A percentile compares a stretch with the other conserved stretches of the same genome.
These are phyloP conservation scores for Andalucia godoyi DNA, from an alignment of 78 protist species.

Conservation along the genomic window DNA sequence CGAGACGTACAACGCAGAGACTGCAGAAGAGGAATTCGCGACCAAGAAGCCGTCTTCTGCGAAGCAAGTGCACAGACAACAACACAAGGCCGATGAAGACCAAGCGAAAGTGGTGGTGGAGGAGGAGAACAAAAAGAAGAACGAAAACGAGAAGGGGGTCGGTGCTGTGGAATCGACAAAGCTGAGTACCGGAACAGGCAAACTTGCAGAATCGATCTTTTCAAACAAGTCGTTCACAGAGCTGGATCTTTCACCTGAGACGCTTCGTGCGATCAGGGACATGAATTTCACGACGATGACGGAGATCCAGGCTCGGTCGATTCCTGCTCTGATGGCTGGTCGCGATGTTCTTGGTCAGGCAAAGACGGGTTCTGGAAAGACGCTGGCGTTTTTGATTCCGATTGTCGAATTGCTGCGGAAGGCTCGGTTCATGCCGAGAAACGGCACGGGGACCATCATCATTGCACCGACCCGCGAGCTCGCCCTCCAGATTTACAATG, in stretches of 20 bases:
- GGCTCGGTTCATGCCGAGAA: constrained; percentile 54
- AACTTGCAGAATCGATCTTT: too few relatives aligned
- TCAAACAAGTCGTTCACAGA: too few relatives aligned
- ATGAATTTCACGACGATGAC: constrained; percentile 66
- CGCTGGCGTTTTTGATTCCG: constrained; percentile 93
- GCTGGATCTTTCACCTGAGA: background rate
- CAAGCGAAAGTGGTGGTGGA: too few relatives aligned
- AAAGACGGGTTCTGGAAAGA: constrained; percentile 93
- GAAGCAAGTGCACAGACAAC: too few relatives aligned
- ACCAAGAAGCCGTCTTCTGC: too few relatives aligned
- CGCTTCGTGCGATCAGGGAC: background rate
- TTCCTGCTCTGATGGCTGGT: constrained; percentile 81
- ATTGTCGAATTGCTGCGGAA: constrained; percentile 69
- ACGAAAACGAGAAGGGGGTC: too few relatives aligned
- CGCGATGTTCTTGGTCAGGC: constrained; percentile 88
- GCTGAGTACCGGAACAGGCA: too few relatives aligned
- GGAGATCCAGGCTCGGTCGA: constrained; percentile 72
- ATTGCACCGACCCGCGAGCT: constrained; percentile 89
- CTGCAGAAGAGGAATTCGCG: too few relatives aligned
- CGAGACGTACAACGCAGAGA: too few relatives aligned
- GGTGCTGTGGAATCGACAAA: too few relatives aligned
- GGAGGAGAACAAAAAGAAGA: too few relatives aligned
- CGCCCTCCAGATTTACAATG: constrained; percentile 83
- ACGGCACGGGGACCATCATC: constrained; percentile 74
- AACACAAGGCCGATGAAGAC: too few relatives aligned